Evolutionary conservation across 805 yeast genomes (phyloP), one percentile per base, ranked within the genome.

Genomic region (Helenozyma baotianmanensis): DNA sequence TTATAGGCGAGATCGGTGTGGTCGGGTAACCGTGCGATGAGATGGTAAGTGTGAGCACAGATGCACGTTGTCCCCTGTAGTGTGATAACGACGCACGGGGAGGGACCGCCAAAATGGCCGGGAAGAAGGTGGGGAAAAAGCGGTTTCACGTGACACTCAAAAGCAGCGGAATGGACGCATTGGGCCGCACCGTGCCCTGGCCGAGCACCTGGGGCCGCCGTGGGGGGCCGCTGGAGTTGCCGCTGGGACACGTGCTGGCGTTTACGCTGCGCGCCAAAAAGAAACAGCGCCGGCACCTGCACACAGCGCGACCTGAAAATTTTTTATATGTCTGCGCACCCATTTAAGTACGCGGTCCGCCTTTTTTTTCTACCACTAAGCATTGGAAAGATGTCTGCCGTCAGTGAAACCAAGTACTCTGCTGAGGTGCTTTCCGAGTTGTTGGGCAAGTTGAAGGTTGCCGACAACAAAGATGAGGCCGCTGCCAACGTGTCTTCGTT

Each of bases 401-500:
- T 65, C 54, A 68, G 74, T 62, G 80, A 75, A 70, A 70, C 78
- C 36, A 70, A 70, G 58, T 75, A 75, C 68, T 73, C 80, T 38
- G 67, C 74, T 57, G 78, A 88, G 71, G 96, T 89, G 68, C 82
- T 90, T 67, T 74, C 82, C 64, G 96, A 92, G 74, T 83, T 92
- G 63, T 86, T 92, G 74, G 75, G 82, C 70, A 87, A 87, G 76
- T 78, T 92, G 60, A 69, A 90, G 61, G 86, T 92, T 64, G 95
- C 97, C 56, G 96, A 87, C 56, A 81, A 79, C 62, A 80, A 89
- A 65, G 80, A 77, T 43, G 80, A 76, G 60, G 89, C 94, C 62
- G 92, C 96, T 59, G 64, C 82, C 56, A 86, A 85, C 62, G 85
- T 92, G 56, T 78, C 97, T 48, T 76, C 92, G 44, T 89, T 92